Conservation (phyloP, 2,329 filamentous ascomycete species). For the Fusarium nodosum region DNA sequence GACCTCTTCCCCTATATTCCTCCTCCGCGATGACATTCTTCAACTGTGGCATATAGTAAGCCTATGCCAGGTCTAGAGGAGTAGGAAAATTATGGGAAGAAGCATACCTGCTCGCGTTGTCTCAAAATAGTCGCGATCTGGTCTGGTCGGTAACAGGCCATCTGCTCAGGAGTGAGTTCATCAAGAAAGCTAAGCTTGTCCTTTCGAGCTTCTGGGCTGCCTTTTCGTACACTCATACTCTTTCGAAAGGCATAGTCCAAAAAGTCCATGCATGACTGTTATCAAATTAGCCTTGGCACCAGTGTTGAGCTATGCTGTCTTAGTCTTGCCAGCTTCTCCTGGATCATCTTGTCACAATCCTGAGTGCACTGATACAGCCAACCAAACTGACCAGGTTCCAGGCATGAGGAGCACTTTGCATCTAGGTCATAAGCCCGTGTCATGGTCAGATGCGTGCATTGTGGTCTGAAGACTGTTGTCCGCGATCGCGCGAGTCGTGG, state of each 20-base stretch:
- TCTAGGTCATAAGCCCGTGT: slow-evolving; percentile 71
- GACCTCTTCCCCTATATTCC: slow-evolving; percentile 43
- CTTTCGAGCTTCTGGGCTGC: slow-evolving; percentile 58
- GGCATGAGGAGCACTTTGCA: slow-evolving; percentile 71
- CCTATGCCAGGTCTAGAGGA: neutral
- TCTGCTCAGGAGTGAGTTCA: slow-evolving; percentile 59
- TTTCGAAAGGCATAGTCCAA: slow-evolving; percentile 54
- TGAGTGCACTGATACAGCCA: slow-evolving; percentile 82
- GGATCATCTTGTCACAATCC: slow-evolving; percentile 65
- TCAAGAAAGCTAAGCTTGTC: slow-evolving; percentile 61
- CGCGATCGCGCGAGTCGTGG: slow-evolving; percentile 22
- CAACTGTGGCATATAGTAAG: slow-evolving; percentile 27
- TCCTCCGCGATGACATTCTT: slow-evolving; percentile 51
- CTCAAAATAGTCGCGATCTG: slow-evolving; percentile 64
- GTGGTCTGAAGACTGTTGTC: slow-evolving; percentile 48
- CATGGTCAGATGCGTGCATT: slow-evolving; percentile 78
- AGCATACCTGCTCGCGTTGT: slow-evolving; percentile 63
- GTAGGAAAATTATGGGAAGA: slow-evolving; percentile 19
- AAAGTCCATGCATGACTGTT: slow-evolving; percentile 53
- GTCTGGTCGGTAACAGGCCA: slow-evolving; percentile 61
- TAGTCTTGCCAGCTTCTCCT: slow-evolving; percentile 46
- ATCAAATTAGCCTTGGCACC: slow-evolving; percentile 8
- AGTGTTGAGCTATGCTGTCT: slow-evolving; percentile 1
- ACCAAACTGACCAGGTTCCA: slow-evolving; percentile 67
- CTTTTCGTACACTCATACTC: slow-evolving; percentile 54